These are phyloP conservation scores for Brasenia schreberi DNA, from an alignment of 164 flowering plant species.

Conservation along the genomic window DNA sequence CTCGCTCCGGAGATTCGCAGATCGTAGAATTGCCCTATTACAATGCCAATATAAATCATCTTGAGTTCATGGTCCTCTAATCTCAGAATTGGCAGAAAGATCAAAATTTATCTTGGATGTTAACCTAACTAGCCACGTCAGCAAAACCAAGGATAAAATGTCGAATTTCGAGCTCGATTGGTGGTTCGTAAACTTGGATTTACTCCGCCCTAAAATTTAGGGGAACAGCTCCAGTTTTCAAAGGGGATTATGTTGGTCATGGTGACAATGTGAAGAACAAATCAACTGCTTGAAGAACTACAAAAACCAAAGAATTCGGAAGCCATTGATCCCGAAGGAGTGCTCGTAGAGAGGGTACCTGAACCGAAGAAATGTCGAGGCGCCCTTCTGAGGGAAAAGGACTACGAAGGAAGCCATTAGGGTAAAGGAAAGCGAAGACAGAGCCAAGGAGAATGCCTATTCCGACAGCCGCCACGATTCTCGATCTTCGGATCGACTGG, in stretches of 20 bases:
- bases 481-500: constrained; percentile 34
- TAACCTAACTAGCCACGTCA: too few relatives aligned
- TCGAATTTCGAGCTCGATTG: too few relatives aligned
- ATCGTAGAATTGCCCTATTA: constrained; percentile 30
- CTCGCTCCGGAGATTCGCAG: constrained; percentile 53
- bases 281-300: not conserved
- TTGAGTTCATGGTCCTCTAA: too few relatives aligned
- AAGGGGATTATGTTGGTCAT: too few relatives aligned
- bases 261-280: not conserved
- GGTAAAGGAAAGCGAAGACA: constrained; percentile 55
- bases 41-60: too few relatives aligned
- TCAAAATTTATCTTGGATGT: too few relatives aligned
- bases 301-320: not conserved
- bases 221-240: too few relatives aligned
- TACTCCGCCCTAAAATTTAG: too few relatives aligned
- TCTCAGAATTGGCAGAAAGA: too few relatives aligned
- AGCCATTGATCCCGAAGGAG: not conserved
- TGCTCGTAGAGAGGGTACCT: not conserved
- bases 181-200: too few relatives aligned
- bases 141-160: too few relatives aligned
- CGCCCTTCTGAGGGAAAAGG: constrained; percentile 6
- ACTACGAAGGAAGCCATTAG: constrained; percentile 47
- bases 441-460: constrained; percentile 66
- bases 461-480: constrained; percentile 41
- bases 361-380: not conserved